Base-by-base conservation (phyloP, 768 basidiomycete species). In the Mycena floridula region DNA sequence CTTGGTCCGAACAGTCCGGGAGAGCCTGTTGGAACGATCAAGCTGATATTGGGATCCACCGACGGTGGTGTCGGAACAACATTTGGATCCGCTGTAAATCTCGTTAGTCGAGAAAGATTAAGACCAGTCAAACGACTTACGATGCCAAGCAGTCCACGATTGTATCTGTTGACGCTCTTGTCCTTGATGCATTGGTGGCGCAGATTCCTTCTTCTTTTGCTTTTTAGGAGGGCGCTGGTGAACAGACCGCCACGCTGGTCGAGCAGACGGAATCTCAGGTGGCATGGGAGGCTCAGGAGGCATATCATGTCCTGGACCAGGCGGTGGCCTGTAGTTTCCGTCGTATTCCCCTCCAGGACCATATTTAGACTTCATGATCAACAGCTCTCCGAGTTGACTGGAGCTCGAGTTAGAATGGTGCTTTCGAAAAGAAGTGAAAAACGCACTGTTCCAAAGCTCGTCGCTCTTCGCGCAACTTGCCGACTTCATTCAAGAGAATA, bases 301-400 rank as follows among this genome's bases (percentile, higher is more conserved):
- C 12, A 71, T 67, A 7, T 72, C 68, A 12, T 59, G 53, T 7
- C 67, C 65, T 6, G 76, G 72, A n/a, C 66, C 68, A 26, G 68
- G 68, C n/a, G 76, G 77, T 64, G 66, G 69, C 74, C 71, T 72
- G 28, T 37, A 41, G 16, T 5, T 46, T 15, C 48, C 76, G 54
- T 89, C 84, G 55, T 85, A 92, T 59, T 89, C 83, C 41, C 89
- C 89, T 45, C 87, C 88, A n/a, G 87, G 81, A 5, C 82, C 82
- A 52, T 89, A 87, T 57, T 85, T 85, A 30, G 85, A 72, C 59
- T 78, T 81, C 71, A 84, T 70, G 52, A 72, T 68, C 48, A 91
- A 61, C 21, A 92, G 67, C 45, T 72, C 77, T 22, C 85, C 89
- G 44, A 92, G 72, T 69, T 90, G 86, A 54, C 89, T 89, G 50